Base-by-base conservation (phyloP, 768 basidiomycete genomes). In the Boletus pseudo-olivaceus region DNA sequence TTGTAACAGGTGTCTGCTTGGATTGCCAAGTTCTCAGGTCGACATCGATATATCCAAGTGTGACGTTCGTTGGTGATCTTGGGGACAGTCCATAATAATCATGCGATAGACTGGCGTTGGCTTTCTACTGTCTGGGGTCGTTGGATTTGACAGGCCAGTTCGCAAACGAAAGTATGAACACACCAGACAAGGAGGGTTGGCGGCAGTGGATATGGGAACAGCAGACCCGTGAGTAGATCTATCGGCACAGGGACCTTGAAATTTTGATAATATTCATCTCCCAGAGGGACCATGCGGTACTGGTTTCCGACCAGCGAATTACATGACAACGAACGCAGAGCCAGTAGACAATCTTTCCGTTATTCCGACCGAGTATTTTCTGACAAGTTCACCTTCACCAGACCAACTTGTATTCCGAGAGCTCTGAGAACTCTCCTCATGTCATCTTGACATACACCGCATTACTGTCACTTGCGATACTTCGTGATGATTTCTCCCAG, bases 391-490 rank as follows among this genome's bases (percentile, higher is more conserved):
- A 64, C 51, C 58, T 52, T 32, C 46, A 64, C 51, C 58, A 75
- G 73, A 64, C 59, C 20, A 56, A 62, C 29, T 63, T 69, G 26
- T 76, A 80, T 60, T 69, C 74, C 10, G 76, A 79, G 55, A 27
- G n/a, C 19, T 68, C 67, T 34, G 82, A 84, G 64, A 81, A 88
- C 58, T 78, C 81, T 17, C 89, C 91, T 1, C 88, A 98, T 68
- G 75, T 98, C 15, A 92, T 97, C 51, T 90, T 93, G 81, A 94
- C 95, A 8, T 99, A 98, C 64, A 92, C 93, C 1, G 92, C 94
- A 0, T 67, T 99, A 11, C 73, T 97, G 5, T 80, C 83, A 0
- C 84, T 99, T 11, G 83, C 88, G 0, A 87, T 97, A 57, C 78
- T 99, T 26, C 80, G 89, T n/a, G 96, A 97, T 64, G 85, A 91